These are phyloP conservation scores for Isochrysis galbana DNA, from an alignment of 78 protist species.

Conservation along the genomic window DNA sequence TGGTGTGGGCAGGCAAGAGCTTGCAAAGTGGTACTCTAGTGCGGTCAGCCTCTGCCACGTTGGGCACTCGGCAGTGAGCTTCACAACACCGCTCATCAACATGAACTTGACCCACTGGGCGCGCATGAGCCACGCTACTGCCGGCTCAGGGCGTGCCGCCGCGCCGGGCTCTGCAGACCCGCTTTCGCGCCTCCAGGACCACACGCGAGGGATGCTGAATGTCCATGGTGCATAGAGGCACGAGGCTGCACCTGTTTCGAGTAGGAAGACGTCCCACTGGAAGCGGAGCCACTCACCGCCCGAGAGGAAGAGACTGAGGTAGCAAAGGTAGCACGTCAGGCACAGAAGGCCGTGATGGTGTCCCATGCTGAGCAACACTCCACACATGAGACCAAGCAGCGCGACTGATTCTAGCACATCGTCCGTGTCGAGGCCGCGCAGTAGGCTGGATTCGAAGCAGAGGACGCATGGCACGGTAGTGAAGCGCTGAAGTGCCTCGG, in stretches of 20 bases:
- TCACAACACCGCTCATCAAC: constrained; percentile 60
- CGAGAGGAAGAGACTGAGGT: not conserved
- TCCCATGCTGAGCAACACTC: not conserved
- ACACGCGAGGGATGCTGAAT: too few relatives aligned
- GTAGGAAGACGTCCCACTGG: constrained; percentile 62
- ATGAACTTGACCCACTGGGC: constrained; percentile 61
- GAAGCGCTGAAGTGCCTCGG: not conserved
- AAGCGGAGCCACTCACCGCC: constrained; percentile 34
- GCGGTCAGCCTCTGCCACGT: constrained; percentile 72
- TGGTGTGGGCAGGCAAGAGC: constrained; percentile 70
- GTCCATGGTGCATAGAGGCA: not conserved
- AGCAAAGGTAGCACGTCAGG: not conserved
- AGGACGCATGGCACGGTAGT: not conserved
- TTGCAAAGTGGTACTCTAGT: constrained; percentile 63
- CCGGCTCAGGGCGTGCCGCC: not conserved
- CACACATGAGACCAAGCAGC: not conserved
- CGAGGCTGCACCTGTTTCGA: not conserved
- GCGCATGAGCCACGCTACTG: constrained; percentile 12
- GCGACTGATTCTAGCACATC: too few relatives aligned
- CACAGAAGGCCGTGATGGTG: not conserved
- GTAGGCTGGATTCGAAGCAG: not conserved
- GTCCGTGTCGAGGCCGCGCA: not conserved
- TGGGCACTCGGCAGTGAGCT: constrained; percentile 46
- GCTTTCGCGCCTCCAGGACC: not conserved
- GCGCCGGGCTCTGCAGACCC: not conserved